Conservation (phyloP, 768 basidiomycete species). For the Psilocybe sp. region DNA sequence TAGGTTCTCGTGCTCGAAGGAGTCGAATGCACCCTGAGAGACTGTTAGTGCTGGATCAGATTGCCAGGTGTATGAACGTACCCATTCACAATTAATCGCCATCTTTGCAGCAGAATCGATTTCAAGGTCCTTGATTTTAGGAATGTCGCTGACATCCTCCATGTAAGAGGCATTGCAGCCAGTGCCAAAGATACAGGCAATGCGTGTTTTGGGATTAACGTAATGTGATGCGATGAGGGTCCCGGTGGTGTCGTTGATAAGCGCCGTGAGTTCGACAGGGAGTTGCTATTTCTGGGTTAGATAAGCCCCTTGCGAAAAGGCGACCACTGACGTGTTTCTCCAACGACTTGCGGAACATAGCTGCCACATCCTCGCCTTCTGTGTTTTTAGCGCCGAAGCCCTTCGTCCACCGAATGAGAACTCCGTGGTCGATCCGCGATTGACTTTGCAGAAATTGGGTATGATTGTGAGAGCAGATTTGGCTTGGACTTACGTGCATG, state of each 20-base stretch:
- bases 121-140: slow-evolving; percentile 78
- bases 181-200: slow-evolving; percentile 96
- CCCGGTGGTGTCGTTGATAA: slow-evolving; percentile 98
- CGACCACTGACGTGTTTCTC: slow-evolving; percentile 62
- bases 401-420: slow-evolving; percentile 98
- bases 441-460: slow-evolving; percentile 52
- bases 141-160: slow-evolving; percentile 83
- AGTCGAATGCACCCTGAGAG: slow-evolving; percentile 91
- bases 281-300: slow-evolving; percentile 51
- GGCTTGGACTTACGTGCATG: slow-evolving; percentile 68
- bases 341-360: slow-evolving; percentile 86
- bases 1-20: slow-evolving; percentile 90
- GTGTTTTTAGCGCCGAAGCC: slow-evolving; percentile 92
- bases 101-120: slow-evolving; percentile 67
- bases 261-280: slow-evolving; percentile 78
- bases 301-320: background rate
- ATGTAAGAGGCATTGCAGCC: slow-evolving; percentile 99
- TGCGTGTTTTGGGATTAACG: slow-evolving; percentile 86
- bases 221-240: slow-evolving; percentile 97
- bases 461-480: background rate
- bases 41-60: background rate
- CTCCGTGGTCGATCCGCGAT: slow-evolving; percentile 88
- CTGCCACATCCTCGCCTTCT: slow-evolving; percentile 90
- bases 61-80: slow-evolving; percentile 26
- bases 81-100: slow-evolving; percentile 98